Conservation (phyloP, 805 yeast species). For the Candida yuanshanica region DNA sequence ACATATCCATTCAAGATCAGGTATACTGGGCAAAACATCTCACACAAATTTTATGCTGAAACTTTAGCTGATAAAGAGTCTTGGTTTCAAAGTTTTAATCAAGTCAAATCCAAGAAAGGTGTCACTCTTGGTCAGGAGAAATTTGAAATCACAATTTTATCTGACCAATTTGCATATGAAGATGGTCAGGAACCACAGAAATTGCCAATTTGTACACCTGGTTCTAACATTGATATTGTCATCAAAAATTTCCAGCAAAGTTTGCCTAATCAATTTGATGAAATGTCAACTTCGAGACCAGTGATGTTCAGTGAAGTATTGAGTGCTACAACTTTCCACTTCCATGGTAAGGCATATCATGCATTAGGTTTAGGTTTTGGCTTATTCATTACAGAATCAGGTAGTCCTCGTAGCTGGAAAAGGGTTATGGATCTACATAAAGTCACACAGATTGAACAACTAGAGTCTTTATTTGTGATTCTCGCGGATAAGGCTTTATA, state of each 20-base stretch:
- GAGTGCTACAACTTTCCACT: slow-evolving; percentile 41
- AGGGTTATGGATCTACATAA: slow-evolving; percentile 46
- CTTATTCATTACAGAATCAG: slow-evolving; percentile 40
- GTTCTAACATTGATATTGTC: slow-evolving; percentile 45
- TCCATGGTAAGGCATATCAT: slow-evolving; percentile 39
- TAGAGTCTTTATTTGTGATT: slow-evolving; percentile 51
- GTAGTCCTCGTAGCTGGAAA: slow-evolving; percentile 43
- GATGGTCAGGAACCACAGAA: slow-evolving; percentile 42
- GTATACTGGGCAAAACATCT: slow-evolving; percentile 49
- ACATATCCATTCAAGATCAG: slow-evolving; percentile 43
- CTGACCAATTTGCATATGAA: slow-evolving; percentile 66
- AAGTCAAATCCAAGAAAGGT: slow-evolving; percentile 38
- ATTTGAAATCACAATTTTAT: slow-evolving; percentile 44
- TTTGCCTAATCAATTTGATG: slow-evolving; percentile 17
- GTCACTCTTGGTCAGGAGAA: slow-evolving; percentile 43
- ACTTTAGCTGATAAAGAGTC: slow-evolving; percentile 44
- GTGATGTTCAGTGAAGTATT: slow-evolving; percentile 32
- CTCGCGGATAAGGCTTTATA: slow-evolving; percentile 54
- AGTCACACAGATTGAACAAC: slow-evolving; percentile 55
- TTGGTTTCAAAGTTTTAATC: slow-evolving; percentile 52
- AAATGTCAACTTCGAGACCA: slow-evolving; percentile 26
- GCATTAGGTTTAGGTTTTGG: slow-evolving; percentile 64
- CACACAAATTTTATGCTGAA: slow-evolving; percentile 46
- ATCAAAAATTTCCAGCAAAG: slow-evolving; percentile 30
- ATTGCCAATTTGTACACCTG: slow-evolving; percentile 46